phyloP scores from a whole-genome alignment of 208 protist species.

The Trypanosoma boissoni region DNA sequence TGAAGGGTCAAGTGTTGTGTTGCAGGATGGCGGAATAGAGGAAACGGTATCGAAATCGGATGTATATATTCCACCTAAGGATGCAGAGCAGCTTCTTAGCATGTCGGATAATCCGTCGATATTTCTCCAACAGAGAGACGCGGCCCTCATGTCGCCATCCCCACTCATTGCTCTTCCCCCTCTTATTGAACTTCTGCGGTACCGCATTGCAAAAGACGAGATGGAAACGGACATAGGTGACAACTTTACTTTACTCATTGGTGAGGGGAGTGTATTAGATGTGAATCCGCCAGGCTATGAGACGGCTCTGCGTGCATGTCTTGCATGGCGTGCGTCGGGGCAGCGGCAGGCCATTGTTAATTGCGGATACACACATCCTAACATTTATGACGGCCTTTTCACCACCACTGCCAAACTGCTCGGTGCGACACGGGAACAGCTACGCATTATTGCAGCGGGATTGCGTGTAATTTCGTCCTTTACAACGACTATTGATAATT shows the following conservation, averaged over 20 bases:
- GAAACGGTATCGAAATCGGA: slow-evolving; percentile 12
- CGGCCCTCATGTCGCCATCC: slow-evolving; percentile 21
- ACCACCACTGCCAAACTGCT: not conserved
- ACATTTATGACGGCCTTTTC: not conserved
- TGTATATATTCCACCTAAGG: slow-evolving; percentile 13
- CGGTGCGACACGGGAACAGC: not conserved
- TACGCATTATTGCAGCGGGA: slow-evolving; percentile 6
- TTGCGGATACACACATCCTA: slow-evolving; percentile 9
- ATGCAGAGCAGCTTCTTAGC: slow-evolving; percentile 3
- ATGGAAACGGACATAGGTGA: slow-evolving; percentile 14
- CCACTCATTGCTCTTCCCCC: slow-evolving; percentile 23
- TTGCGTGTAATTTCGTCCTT: slow-evolving; percentile 16
- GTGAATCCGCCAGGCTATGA: slow-evolving; percentile 3
- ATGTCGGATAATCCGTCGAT: slow-evolving; percentile 9
- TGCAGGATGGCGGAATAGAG: slow-evolving; percentile 14
- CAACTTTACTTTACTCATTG: slow-evolving; percentile 19
- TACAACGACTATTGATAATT: slow-evolving; percentile 14
- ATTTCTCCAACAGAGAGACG: slow-evolving; percentile 17
- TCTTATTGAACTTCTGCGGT: slow-evolving; percentile 19
- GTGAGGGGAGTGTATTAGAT: slow-evolving; percentile 7
- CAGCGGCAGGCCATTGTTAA: slow-evolving; percentile 11
- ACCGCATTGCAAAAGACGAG: slow-evolving; percentile 12
- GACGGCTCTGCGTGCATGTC: slow-evolving; percentile 8
- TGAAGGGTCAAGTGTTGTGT: not conserved
- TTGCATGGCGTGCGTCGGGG: slow-evolving; percentile 11